Evolutionary conservation across 768 basidiomycete genomes (phyloP), one percentile per base, ranked within the genome.

Genomic region (Lentinula aciculospora): DNA sequence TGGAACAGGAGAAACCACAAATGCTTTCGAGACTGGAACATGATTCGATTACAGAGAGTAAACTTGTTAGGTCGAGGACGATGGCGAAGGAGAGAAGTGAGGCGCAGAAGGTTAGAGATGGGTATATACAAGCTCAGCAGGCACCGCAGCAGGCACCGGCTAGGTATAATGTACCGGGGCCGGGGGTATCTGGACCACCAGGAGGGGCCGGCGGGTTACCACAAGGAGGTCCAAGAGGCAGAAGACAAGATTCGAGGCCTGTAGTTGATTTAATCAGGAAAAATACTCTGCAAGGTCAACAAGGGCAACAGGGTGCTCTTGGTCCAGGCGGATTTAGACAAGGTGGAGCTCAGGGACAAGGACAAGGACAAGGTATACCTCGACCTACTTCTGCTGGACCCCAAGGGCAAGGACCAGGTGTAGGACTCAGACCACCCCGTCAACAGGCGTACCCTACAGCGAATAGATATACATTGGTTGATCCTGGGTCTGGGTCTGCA

Each of bases 31-130:
- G 93, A 19, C 76, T 82, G 56, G 89, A 96, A 61, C 93, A 97
- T 72, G 85, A 94, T 60, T 72, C 72, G 0, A 81, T 91, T 61
- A 89, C 93, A 7, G 87, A 94, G 65, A 73, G 71, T 54, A 93
- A 85, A 57, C 83, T 98, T 45, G 87, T 95, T 7, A 79, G 95
- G 1, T 89, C 85, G 61, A 83, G 92, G 15, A 97, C 94, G 0
- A 72, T 74, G 58, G 94, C 80, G 55, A 82, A 83, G 60, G 74
- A 85, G 49, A 60, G 59, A 42, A 61, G 59, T 34, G 32, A 58
- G 47, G 57, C 57, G 39, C 58, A 56, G 31, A 58, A 49, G 47
- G 53, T 47, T 1, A 42, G 31, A 2, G 46, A 55, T 32, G 59
- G 53, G 12, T 57, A 46, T 62, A 67, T 61, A n/a, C n/a, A n/a